Percentiles rank a stretch among this genome's conserved stretches.
Evolutionary conservation across 257 asterid species (phyloP).

Genomic region (Phtheirospermum japonicum): DNA sequence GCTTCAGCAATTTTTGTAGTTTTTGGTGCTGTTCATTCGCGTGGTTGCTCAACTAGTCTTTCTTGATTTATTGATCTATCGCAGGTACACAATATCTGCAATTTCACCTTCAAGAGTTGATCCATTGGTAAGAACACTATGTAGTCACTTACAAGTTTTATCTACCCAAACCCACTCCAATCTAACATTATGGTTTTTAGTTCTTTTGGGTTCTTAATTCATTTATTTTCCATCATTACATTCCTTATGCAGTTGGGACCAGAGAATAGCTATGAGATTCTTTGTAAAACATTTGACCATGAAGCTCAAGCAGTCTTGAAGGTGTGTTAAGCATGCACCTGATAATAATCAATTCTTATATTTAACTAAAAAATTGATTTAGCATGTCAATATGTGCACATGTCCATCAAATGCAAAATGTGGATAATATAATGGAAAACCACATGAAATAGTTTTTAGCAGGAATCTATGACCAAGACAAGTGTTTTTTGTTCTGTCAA

Average conservation of each 20-base stretch:
- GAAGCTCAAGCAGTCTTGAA: slow-evolving; percentile 56
- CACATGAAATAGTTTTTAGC: background rate
- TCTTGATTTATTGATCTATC: slow-evolving; percentile 26
- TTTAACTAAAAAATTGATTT: background rate
- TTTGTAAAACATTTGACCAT: slow-evolving; percentile 56
- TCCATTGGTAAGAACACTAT: slow-evolving; percentile 43
- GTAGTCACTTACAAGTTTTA: slow-evolving; percentile 8
- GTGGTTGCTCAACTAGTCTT: slow-evolving; percentile 25
- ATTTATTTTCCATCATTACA: slow-evolving; percentile 1
- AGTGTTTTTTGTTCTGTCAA: background rate
- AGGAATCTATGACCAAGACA: background rate
- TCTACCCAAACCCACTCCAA: slow-evolving; percentile 4
- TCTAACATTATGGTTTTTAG: background rate
- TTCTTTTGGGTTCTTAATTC: background rate
- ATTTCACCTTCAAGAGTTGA: slow-evolving; percentile 81
- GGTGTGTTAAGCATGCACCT: slow-evolving; percentile 31
- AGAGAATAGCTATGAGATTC: slow-evolving; percentile 71
- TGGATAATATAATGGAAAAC: background rate
- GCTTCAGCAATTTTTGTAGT: background rate
- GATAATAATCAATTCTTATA: background rate
- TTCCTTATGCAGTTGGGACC: slow-evolving; percentile 48
- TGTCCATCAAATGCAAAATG: background rate
- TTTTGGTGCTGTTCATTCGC: background rate
- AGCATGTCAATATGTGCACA: background rate
- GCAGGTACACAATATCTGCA: slow-evolving; percentile 72